Percentiles rank a stretch among this genome's conserved stretches.
Conservation (phyloP, 768 basidiomycete genomes). For the Pulveroboletus sp. region DNA sequence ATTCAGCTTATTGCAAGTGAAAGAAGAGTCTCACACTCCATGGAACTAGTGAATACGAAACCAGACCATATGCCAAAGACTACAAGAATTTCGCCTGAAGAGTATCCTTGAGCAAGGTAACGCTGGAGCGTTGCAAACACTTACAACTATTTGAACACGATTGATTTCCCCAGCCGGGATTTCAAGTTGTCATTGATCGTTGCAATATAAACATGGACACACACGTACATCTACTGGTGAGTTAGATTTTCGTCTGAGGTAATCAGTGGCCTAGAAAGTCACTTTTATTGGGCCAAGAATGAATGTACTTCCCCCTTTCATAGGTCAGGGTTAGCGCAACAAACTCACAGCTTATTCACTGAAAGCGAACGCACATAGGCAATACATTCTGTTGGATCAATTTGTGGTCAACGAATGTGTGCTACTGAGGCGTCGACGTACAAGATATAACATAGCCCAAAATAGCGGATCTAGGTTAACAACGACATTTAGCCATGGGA, state of each 20-base stretch:
- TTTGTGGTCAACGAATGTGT: not conserved
- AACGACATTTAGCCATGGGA: not conserved
- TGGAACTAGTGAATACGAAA: not conserved
- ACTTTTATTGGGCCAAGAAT: not conserved
- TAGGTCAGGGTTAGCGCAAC: not conserved
- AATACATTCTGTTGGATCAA: not conserved
- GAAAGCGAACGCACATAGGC: not conserved
- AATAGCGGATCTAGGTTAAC: not conserved
- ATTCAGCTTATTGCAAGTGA: not conserved
- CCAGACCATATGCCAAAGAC: not conserved
- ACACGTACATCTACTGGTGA: not conserved
- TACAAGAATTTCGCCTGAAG: not conserved
- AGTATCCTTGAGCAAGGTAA: not conserved
- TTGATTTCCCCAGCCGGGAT: too few relatives aligned
- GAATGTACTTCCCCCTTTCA: not conserved
- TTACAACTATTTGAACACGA: constrained; percentile 1
- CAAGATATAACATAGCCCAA: not conserved
- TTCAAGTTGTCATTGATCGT: too few relatives aligned
- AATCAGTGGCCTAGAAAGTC: not conserved
- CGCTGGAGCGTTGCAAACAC: not conserved
- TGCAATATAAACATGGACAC: not conserved
- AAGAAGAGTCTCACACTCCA: not conserved
- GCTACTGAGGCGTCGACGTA: not conserved
- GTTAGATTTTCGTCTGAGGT: not conserved
- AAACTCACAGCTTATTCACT: not conserved